Conservation (phyloP, 345 rosid species). For the Turnera subulata region DNA sequence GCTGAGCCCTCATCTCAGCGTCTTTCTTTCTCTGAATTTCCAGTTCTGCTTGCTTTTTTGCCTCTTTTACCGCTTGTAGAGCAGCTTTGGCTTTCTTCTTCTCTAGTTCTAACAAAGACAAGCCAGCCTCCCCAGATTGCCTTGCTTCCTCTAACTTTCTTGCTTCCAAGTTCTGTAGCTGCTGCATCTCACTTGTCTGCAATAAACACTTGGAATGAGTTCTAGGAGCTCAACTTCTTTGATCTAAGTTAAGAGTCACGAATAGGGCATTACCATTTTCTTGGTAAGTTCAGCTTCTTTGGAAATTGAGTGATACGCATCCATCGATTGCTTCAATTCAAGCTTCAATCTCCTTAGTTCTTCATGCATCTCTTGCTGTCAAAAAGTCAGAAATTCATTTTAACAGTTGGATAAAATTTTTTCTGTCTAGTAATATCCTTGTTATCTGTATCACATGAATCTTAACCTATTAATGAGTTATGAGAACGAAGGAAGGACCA, state of each 20-base stretch:
- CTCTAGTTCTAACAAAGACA: constrained; percentile 41
- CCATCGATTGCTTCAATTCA: constrained; percentile 48
- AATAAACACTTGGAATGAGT: constrained; percentile 15
- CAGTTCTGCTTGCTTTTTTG: constrained; percentile 35
- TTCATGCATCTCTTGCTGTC: constrained; percentile 40
- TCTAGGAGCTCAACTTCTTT: too few relatives aligned
- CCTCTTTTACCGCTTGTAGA: constrained; percentile 35
- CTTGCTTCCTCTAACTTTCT: constrained; percentile 33
- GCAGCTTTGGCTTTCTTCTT: constrained; percentile 39
- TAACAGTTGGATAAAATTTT: too few relatives aligned
- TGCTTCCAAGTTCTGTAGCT: constrained; percentile 29
- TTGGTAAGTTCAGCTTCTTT: constrained; percentile 32
- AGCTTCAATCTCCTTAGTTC: constrained; percentile 54
- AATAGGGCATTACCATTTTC: constrained; percentile 38
- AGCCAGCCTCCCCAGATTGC: constrained; percentile 36
- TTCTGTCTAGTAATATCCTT: too few relatives aligned
- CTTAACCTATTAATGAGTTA: too few relatives aligned
- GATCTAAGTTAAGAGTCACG: not conserved
- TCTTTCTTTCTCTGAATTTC: constrained; percentile 43
- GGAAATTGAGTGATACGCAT: constrained; percentile 37
- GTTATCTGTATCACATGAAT: too few relatives aligned
- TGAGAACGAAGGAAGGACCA: too few relatives aligned
- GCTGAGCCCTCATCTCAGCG: constrained; percentile 38
- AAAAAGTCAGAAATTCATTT: constrained; percentile 1
- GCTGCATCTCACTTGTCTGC: constrained; percentile 40